Conservation (phyloP, 2,329 filamentous ascomycete genomes). For the Aaosphaeria pasadenensis region DNA sequence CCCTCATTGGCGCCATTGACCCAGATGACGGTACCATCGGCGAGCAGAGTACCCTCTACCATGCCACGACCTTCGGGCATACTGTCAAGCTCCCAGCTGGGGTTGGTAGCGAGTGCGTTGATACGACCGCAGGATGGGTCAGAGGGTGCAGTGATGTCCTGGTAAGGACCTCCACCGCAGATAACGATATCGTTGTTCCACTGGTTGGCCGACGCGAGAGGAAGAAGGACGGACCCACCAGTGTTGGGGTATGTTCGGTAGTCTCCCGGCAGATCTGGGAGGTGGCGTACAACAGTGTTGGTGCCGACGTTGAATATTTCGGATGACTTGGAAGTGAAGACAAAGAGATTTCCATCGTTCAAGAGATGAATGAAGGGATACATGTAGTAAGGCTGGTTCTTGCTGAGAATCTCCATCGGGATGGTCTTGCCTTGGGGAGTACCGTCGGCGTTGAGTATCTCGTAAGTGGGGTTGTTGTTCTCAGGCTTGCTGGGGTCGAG, state of each 20-base stretch:
- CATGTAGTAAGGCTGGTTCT: constrained; percentile 63
- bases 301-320: constrained; percentile 53
- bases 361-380: constrained; percentile 62
- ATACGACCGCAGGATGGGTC: constrained; percentile 59
- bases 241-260: constrained; percentile 62
- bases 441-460: constrained; percentile 53
- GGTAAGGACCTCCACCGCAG: constrained; percentile 59
- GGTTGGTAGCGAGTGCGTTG: constrained; percentile 46
- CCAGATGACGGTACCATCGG: constrained; percentile 62
- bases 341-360: constrained; percentile 54
- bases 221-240: constrained; percentile 56
- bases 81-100: constrained; percentile 56
- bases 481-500: constrained; percentile 51
- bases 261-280: constrained; percentile 54
- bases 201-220: constrained; percentile 50
- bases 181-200: constrained; percentile 56
- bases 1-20: constrained; percentile 58
- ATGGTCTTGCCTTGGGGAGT: constrained; percentile 47
- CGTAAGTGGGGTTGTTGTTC: constrained; percentile 65
- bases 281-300: constrained; percentile 43
- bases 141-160: constrained; percentile 57
- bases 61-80: constrained; percentile 60
- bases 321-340: constrained; percentile 56
- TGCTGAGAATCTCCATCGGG: constrained; percentile 52
- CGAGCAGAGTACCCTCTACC: constrained; percentile 59